A percentile compares a stretch with the other conserved stretches of the same genome.
These are phyloP conservation scores for Eremochloa ophiuroides DNA, from an alignment of 176 grass and related monocot genomes.

Conservation along the genomic window DNA sequence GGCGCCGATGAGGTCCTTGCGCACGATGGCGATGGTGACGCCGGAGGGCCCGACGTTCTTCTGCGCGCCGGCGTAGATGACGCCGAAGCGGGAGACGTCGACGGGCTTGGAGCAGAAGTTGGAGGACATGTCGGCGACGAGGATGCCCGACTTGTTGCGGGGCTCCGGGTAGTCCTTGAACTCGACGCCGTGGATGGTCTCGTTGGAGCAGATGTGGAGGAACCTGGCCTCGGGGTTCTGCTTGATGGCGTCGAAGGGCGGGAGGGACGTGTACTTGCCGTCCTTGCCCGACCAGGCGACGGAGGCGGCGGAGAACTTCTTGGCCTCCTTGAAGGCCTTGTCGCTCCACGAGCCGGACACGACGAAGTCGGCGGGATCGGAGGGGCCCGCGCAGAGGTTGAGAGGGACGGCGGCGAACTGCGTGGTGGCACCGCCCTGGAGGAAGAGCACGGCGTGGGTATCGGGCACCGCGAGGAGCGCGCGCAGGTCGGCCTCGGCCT, in stretches of 20 bases:
- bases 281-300: constrained; percentile 86
- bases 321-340: constrained; percentile 98
- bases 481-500: constrained; percentile 86
- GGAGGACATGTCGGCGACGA: constrained; percentile 98
- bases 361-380: constrained; percentile 56
- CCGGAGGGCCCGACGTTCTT: constrained; percentile 95
- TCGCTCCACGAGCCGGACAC: constrained; percentile 94
- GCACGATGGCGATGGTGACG: constrained; percentile 81
- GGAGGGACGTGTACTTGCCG: constrained; percentile 86
- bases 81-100: constrained; percentile 75
- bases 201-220: constrained; percentile 98
- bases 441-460: constrained; percentile 79
- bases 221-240: constrained; percentile 77
- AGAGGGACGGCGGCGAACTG: constrained; percentile 87
- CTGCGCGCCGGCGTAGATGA: constrained; percentile 97
- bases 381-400: constrained; percentile 61
- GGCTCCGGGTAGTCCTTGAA: constrained; percentile 95
- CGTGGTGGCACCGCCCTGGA: constrained; percentile 92
- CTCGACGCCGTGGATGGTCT: constrained; percentile 99
- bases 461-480: constrained; percentile 68
- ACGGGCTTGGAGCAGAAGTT: constrained; percentile 99
- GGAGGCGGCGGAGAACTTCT: constrained; percentile 74
- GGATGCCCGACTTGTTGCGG: constrained; percentile 40
- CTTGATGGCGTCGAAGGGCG: constrained; percentile 37
- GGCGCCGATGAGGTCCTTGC: constrained; percentile 78